phyloP scores from a whole-genome alignment of 1,284 basidiomycete genomes.

The Ceratobasidium sp. region DNA sequence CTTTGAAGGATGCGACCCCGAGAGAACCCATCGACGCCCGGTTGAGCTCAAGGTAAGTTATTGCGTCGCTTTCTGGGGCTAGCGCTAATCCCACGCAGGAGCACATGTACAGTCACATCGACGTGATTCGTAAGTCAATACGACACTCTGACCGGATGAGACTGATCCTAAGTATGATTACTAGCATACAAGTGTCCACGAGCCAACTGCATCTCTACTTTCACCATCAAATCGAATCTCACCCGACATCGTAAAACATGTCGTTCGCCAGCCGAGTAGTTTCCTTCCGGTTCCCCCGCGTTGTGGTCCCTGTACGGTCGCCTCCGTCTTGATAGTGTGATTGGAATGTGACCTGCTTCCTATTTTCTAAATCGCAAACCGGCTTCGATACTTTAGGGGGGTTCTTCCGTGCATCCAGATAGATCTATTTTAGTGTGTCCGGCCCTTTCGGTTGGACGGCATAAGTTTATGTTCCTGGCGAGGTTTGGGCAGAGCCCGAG shows the following conservation, averaged over 20 bases:
- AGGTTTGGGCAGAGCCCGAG: too few species aligned
- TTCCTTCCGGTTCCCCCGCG: background rate
- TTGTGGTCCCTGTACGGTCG: background rate
- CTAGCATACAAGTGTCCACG: background rate
- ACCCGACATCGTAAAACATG: constrained; percentile 1
- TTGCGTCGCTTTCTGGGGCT: background rate
- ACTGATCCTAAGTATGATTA: background rate
- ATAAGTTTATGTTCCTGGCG: too few species aligned
- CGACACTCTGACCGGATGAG: background rate
- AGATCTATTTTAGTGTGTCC: too few species aligned
- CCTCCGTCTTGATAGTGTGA: background rate
- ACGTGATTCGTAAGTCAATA: background rate
- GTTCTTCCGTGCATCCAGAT: too few species aligned
- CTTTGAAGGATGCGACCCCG: background rate
- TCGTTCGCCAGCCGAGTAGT: background rate
- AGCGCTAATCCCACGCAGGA: background rate
- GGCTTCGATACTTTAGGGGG: too few species aligned
- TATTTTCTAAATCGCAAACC: background rate
- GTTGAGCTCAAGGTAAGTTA: background rate
- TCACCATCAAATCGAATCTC: background rate
- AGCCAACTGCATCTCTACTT: background rate
- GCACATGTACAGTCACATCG: background rate
- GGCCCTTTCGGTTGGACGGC: too few species aligned
- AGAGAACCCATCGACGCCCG: background rate
- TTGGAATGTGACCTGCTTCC: background rate